Percentiles rank a stretch among this genome's conserved stretches.
phyloP scores from a whole-genome alignment of 2,329 filamentous ascomycete genomes.

The Lachnellula cervina region DNA sequence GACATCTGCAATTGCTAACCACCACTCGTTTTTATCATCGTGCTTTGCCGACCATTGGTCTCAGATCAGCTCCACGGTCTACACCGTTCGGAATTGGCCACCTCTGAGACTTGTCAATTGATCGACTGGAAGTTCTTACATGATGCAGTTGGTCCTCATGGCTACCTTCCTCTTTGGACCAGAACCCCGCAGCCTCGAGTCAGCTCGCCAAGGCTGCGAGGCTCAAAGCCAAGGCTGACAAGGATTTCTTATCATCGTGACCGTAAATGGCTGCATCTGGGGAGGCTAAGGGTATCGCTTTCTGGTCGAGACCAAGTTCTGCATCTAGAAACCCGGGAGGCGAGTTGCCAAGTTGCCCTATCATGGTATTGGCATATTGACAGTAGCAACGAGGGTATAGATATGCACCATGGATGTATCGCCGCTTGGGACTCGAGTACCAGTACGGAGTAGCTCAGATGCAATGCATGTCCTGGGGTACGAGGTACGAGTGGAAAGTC shows the following conservation, averaged over 20 bases:
- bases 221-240: neutral
- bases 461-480: neutral
- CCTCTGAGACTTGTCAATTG: neutral
- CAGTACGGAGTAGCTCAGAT: neutral
- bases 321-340: neutral
- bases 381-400: neutral
- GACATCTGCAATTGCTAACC: neutral
- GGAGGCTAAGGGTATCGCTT: neutral
- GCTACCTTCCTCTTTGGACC: neutral
- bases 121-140: neutral
- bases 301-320: neutral
- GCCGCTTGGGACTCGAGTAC: neutral
- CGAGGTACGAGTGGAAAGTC: neutral
- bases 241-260: neutral
- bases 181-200: neutral
- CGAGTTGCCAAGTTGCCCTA: neutral
- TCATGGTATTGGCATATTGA: neutral
- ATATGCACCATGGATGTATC: neutral
- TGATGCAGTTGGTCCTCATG: neutral
- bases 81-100: neutral
- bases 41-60: neutral
- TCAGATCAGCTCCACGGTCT: neutral
- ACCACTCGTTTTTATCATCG: neutral
- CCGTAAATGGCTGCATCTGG: neutral
- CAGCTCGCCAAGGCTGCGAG: neutral